Conservation (phyloP, 164 flowering plant genomes). For the Magnolia kwangsiensis region DNA sequence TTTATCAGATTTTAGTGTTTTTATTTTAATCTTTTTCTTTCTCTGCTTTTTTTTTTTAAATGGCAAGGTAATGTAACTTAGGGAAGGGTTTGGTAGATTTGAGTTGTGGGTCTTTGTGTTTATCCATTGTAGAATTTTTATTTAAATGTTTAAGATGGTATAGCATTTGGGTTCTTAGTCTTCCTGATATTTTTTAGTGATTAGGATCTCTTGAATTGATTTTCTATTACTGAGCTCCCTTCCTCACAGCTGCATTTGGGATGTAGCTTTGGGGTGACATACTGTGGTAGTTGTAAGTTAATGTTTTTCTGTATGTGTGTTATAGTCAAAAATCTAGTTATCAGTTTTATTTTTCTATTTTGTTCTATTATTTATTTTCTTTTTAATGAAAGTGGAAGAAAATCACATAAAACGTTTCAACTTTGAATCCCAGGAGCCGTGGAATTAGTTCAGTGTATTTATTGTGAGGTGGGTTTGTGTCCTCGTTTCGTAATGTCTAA, state of each 20-base stretch:
- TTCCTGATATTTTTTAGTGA: not conserved
- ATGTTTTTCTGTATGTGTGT: too few species aligned
- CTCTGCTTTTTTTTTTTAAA: not conserved
- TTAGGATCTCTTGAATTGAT: not conserved
- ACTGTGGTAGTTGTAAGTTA: too few species aligned
- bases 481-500: too few species aligned
- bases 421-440: not conserved
- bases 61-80: conserved; percentile 5
- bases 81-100: conserved; percentile 2
- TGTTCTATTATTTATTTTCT: too few species aligned
- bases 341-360: too few species aligned
- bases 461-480: not conserved
- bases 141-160: not conserved
- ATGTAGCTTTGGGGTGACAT: too few species aligned
- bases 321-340: too few species aligned
- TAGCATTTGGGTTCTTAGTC: not conserved
- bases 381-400: not conserved
- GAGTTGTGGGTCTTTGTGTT: conserved; percentile 6
- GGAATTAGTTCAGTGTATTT: not conserved
- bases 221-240: too few species aligned
- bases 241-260: not conserved
- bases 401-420: not conserved
- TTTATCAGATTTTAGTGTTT: not conserved
- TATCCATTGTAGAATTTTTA: conserved; percentile 4
- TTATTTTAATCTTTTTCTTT: not conserved